Evolutionary conservation across 163 green algal species (phyloP), one percentile per base, ranked within the genome.

Genomic region (Volvox carteri): DNA sequence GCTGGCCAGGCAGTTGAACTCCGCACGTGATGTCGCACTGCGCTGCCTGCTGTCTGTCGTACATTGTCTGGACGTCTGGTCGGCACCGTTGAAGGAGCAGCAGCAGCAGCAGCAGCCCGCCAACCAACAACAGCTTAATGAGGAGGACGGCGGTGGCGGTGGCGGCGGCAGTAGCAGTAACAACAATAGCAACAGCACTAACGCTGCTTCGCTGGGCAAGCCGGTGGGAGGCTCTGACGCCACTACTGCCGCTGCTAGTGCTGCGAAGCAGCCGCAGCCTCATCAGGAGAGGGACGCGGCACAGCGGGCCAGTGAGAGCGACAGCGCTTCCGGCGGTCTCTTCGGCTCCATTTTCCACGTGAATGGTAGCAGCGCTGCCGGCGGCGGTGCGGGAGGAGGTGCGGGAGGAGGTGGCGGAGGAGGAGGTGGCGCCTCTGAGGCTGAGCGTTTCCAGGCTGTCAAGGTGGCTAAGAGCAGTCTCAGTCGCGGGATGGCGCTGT

Each of bases 401-500:
- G n/a, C n/a, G n/a, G n/a, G n/a, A n/a, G n/a, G n/a, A n/a, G n/a
- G n/a, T n/a, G n/a, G n/a, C n/a, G n/a, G n/a, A n/a, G n/a, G n/a
- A n/a, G n/a, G n/a, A n/a, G n/a, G n/a, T 28, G 48, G 28, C 67
- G 65, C 46, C 12, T 67, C 65, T 1, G 94, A 97, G 89, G 86
- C 95, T 54, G 93, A 95, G 60, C 87, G 92, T 19, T 95, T 98
- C 56, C 90, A 93, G 42, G 92, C 92, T 0, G 93, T 92, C 52
- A 98, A 98, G 92, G 93, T 92, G 65, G 73, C 91, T 88, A 79
- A 99, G 94, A 89, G 93, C 11, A 88, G 89, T 52, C 92, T 98
- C 42, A 91, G 94, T 70, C 90, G 92, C 25, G 97, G 96, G 30
- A 90, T 99, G 19, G 90, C 80, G 12, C 68, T 97, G 48, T 99